A percentile compares a stretch with the other conserved stretches of the same genome.
Conservation (phyloP, 768 basidiomycete species). For the Russula sp. region DNA sequence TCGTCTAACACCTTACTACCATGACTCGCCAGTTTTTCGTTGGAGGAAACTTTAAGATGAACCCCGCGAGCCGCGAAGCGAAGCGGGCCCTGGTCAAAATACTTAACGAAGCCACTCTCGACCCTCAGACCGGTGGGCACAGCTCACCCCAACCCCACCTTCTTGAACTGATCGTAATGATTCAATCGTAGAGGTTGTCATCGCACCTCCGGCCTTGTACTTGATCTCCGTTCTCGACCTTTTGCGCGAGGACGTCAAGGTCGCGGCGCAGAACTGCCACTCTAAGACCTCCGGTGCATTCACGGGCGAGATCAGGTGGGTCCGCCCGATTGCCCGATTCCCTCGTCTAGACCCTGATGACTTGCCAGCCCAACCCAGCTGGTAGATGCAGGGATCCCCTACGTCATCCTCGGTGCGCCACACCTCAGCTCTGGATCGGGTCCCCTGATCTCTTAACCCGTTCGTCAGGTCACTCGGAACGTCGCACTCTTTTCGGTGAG, state of each 20-base stretch:
- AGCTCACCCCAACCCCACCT: slow-evolving; percentile 13
- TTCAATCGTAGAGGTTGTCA: slow-evolving; percentile 69
- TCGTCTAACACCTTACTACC: slow-evolving; percentile 2
- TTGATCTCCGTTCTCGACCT: slow-evolving; percentile 63
- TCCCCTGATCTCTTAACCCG: slow-evolving; percentile 7
- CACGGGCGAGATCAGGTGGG: slow-evolving; percentile 93
- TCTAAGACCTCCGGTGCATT: slow-evolving; percentile 81
- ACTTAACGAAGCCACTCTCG: slow-evolving; percentile 76
- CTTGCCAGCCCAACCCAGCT: slow-evolving; percentile 68
- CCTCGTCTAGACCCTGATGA: slow-evolving; percentile 1
- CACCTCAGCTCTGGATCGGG: slow-evolving; percentile 1
- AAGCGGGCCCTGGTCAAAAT: slow-evolving; percentile 59
- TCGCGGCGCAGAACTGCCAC: slow-evolving; percentile 92
- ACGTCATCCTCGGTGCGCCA: slow-evolving; percentile 78
- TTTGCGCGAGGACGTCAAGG: slow-evolving; percentile 61
- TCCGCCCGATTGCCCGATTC: slow-evolving; percentile 1
- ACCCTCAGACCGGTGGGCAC: slow-evolving; percentile 63
- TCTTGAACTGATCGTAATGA: slow-evolving; percentile 15
- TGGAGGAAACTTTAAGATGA: slow-evolving; percentile 99
- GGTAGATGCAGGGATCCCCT: slow-evolving; percentile 78
- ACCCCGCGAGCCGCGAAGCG: slow-evolving; percentile 61
- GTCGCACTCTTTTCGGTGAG: slow-evolving; percentile 89
- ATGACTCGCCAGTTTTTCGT: slow-evolving; percentile 89
- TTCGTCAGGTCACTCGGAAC: slow-evolving; percentile 83
- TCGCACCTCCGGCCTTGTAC: slow-evolving; percentile 88